Evolutionary conservation across 495 filamentous ascomycete genomes (phyloP).

Genomic region (Xylaria longipes): DNA sequence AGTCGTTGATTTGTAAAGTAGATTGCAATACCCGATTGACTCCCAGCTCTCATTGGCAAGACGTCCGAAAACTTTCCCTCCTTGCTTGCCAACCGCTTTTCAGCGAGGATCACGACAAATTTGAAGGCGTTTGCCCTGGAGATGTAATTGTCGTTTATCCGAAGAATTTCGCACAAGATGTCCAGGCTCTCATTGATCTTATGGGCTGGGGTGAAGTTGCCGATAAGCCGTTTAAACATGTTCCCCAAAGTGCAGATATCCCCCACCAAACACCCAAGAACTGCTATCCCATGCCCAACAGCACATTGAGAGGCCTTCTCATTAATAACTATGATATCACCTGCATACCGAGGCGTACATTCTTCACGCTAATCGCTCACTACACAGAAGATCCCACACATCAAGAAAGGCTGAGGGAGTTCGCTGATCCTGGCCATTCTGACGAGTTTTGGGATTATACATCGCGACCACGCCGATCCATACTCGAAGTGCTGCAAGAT

Average conservation of each 20-base stretch:
- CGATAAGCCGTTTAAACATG: slow-evolving; percentile 61
- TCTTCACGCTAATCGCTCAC: slow-evolving; percentile 77
- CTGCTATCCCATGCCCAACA: slow-evolving; percentile 44
- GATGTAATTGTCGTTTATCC: slow-evolving; percentile 81
- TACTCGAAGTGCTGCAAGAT: slow-evolving; percentile 89
- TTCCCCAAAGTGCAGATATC: slow-evolving; percentile 44
- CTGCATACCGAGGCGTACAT: slow-evolving; percentile 83
- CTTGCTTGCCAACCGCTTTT: slow-evolving; percentile 42
- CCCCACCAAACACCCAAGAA: slow-evolving; percentile 35
- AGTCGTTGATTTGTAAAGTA: slow-evolving; percentile 51
- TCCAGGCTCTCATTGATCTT: slow-evolving; percentile 71
- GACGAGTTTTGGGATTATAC: slow-evolving; percentile 97
- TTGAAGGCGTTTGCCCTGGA: slow-evolving; percentile 63
- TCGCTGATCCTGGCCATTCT: slow-evolving; percentile 74
- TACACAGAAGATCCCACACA: slow-evolving; percentile 76
- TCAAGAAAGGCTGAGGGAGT: slow-evolving; percentile 81
- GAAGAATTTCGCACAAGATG: slow-evolving; percentile 83
- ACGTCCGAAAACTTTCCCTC: slow-evolving; percentile 73
- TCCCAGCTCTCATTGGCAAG: slow-evolving; percentile 83
- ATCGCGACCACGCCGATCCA: slow-evolving; percentile 86
- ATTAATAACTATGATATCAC: slow-evolving; percentile 85
- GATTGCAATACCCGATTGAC: slow-evolving; percentile 74
- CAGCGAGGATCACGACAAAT: slow-evolving; percentile 5
- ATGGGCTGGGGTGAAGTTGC: slow-evolving; percentile 79
- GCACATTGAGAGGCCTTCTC: slow-evolving; percentile 79